Evolutionary conservation across 768 basidiomycete genomes (phyloP), one percentile per base, ranked within the genome.

Genomic region (Kwoniella sp.): DNA sequence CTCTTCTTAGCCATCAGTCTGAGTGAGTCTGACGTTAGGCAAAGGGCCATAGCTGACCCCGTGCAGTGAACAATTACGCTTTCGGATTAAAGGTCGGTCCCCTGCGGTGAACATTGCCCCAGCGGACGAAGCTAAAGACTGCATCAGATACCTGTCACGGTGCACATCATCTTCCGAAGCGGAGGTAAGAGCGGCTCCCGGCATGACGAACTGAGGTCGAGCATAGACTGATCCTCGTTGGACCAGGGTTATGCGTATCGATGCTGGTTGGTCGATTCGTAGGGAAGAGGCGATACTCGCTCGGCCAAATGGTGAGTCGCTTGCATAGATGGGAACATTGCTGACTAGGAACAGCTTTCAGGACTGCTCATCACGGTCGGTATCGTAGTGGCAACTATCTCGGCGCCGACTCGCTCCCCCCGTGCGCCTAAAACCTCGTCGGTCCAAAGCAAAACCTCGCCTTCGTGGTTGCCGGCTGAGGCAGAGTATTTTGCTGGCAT

Each of bases 131-230:
- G n/a, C n/a, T n/a, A n/a, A n/a, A n/a, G n/a, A n/a, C n/a, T 36
- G n/a, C 28, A 29, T 69, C 77, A 83, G 41, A 84, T 89, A 0
- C 88, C 87, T 3, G 76, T 89, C 39, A 82, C 86, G 1, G 75
- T 91, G 3, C 82, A 88, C 59, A 89, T 91, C 59, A 83, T 91
- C 23, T 88, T 89, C 71, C 82, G 89, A 31, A 88, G 87, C 44
- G 87, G 86, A 33, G 87, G 88, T 84, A 46, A 48, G 76, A 63
- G 8, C 7, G 9, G 26, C 17, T 20, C 11, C 12, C 4, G 14
- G 6, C 23, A 5, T 28, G 20, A 2, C 8, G 11, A 3, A 29
- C 36, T 6, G 12, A 10, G 6, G 26, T 14, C 17, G 47, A 28
- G 26, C 20, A 5, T 12, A 17, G 42, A 17, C 49, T 33, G 31